Conservation (phyloP, 2,329 filamentous ascomycete genomes). For the Rasamsonia emersonii region DNA sequence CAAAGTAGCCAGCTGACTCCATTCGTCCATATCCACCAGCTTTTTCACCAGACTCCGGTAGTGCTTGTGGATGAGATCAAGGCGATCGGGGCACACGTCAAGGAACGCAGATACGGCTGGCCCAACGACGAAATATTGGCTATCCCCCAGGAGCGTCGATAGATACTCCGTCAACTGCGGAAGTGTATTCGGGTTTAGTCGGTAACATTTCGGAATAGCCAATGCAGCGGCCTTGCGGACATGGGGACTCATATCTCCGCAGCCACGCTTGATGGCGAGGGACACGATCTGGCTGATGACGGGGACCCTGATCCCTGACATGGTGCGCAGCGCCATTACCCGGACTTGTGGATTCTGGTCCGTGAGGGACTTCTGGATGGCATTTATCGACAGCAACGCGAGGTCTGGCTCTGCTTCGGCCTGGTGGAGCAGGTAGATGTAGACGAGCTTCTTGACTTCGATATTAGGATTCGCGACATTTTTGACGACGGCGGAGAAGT, state of each 20-base stretch:
- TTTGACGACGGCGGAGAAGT: slow-evolving; percentile 97
- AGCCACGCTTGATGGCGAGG: slow-evolving; percentile 87
- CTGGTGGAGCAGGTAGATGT: slow-evolving; percentile 95
- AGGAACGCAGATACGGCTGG: slow-evolving; percentile 84
- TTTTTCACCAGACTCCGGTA: slow-evolving; percentile 81
- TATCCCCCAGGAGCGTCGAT: slow-evolving; percentile 69
- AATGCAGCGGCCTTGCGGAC: slow-evolving; percentile 89
- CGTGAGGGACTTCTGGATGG: slow-evolving; percentile 94
- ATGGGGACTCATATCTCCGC: slow-evolving; percentile 86
- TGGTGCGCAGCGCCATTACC: slow-evolving; percentile 85
- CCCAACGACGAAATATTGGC: slow-evolving; percentile 93
- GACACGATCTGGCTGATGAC: slow-evolving; percentile 98
- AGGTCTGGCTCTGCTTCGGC: slow-evolving; percentile 94
- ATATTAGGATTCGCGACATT: slow-evolving; percentile 91
- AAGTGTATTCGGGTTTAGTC: slow-evolving; percentile 74
- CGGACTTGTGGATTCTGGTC: slow-evolving; percentile 86
- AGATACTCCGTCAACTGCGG: slow-evolving; percentile 82
- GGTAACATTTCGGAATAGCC: slow-evolving; percentile 92
- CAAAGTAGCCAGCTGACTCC: slow-evolving; percentile 81
- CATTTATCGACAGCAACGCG: slow-evolving; percentile 92
- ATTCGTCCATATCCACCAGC: slow-evolving; percentile 98
- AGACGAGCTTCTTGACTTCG: slow-evolving; percentile 95
- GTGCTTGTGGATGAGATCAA: slow-evolving; percentile 84
- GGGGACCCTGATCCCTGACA: slow-evolving; percentile 94
- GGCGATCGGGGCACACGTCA: slow-evolving; percentile 76